phyloP scores from a whole-genome alignment of 305 asterid genomes.

The Fraxinus velutina region DNA sequence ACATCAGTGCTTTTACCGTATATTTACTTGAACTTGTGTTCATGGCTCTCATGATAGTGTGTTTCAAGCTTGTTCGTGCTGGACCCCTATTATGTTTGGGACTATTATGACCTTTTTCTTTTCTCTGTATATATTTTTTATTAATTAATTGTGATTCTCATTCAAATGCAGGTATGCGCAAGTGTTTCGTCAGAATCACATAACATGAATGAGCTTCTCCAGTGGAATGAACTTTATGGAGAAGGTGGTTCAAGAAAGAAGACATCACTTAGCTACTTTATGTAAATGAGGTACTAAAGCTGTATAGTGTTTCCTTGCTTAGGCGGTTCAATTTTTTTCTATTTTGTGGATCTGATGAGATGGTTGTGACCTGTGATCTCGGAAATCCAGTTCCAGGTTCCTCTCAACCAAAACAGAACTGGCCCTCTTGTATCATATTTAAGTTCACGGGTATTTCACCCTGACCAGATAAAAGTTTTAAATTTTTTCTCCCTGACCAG shows the following conservation, averaged over 20 bases:
- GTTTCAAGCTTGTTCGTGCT: background rate
- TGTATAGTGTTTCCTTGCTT: conserved; percentile 33
- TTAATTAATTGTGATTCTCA: background rate
- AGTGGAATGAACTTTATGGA: conserved; percentile 77
- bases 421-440: conserved; percentile 35
- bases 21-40: background rate
- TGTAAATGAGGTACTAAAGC: conserved; percentile 43
- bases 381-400: conserved; percentile 40
- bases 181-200: conserved; percentile 75
- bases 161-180: conserved; percentile 58
- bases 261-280: conserved; percentile 66
- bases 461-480: conserved; percentile 12
- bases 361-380: conserved; percentile 23
- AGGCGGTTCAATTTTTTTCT: conserved; percentile 16
- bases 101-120: background rate
- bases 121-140: no score
- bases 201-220: conserved; percentile 66
- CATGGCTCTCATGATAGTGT: background rate
- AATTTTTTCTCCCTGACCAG: background rate
- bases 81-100: background rate
- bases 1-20: background rate
- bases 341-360: conserved; percentile 17
- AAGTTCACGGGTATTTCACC: conserved; percentile 23
- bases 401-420: conserved; percentile 21
- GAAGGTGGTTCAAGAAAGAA: conserved; percentile 83